Evolutionary conservation across 768 basidiomycete species (phyloP), one percentile per base, ranked within the genome.

Genomic region (Xerocomus brunneocitrinus): DNA sequence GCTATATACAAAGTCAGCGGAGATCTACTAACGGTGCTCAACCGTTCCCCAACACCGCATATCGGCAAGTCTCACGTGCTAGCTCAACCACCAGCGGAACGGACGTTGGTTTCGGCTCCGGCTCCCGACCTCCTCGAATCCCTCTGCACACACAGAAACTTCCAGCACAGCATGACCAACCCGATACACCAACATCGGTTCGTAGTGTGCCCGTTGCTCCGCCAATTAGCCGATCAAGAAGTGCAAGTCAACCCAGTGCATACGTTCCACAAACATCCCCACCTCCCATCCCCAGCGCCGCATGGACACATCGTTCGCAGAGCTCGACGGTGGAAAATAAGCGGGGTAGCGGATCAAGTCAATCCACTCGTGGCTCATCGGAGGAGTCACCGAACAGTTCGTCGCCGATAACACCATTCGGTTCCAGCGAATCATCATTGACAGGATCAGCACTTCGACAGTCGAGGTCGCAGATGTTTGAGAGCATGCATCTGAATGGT

Each of bases 401-500:
- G 14, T 90, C 89, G n/a, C 91, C 91, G 0, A 82, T 91, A 64
- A 92, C 91, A 25, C 90, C 91, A 16, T 92, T 87, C 65, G 91
- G 89, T n/a, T 91, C 90, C 38, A 91, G 85, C 70, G 91, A 92
- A 58, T 87, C 87, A 27, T 91, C 88, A 8, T 69, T 91, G 47
- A 77, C 76, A 39, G 82, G 80, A 43, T 71, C 81, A 40, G 73
- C 75, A 58, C 76, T 81, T 58, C 82, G 79, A 52, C 74, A 70
- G 52, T 78, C 76, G 61, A 79, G 80, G 47, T 80, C 79, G 55
- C 82, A 80, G 64, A 74, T 71, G 60, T 82, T 76, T 64, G 82
- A 78, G 40, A 71, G 69, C 53, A 59, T 73, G 48, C 64, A 67
- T 34, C 54, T 65, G 45, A 68, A 62, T 24, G 69, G 67, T 25